These are phyloP conservation scores for Arthrobotrys conoides DNA, from an alignment of 2,329 filamentous ascomycete species.

Conservation along the genomic window DNA sequence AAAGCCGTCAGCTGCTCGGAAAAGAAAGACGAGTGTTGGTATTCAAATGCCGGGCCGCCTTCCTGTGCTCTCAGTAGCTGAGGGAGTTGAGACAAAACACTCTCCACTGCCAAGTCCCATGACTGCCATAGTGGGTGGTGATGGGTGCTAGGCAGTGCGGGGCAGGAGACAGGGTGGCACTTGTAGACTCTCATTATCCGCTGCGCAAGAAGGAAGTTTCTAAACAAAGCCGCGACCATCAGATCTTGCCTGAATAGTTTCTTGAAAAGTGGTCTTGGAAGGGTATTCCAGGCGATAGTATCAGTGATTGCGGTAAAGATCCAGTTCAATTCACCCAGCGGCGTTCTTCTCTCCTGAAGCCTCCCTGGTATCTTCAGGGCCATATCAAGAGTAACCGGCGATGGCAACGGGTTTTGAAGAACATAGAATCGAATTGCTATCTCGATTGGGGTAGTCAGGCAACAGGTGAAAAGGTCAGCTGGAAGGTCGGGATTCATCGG, in stretches of 20 bases:
- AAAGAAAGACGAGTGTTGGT: slow-evolving; percentile 95
- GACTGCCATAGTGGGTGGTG: slow-evolving; percentile 96
- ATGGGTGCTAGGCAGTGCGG: slow-evolving; percentile 92
- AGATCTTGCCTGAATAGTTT: slow-evolving; percentile 97
- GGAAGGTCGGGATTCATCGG: slow-evolving; percentile 94
- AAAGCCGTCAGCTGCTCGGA: slow-evolving; percentile 97
- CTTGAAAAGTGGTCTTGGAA: slow-evolving; percentile 91
- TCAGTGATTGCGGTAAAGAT: slow-evolving; percentile 99
- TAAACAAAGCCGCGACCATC: slow-evolving; percentile 98
- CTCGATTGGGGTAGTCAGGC: slow-evolving; percentile 95
- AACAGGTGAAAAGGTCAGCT: slow-evolving; percentile 95
- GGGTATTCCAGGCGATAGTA: slow-evolving; percentile 97
- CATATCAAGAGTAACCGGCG: slow-evolving; percentile 80
- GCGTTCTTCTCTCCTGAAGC: slow-evolving; percentile 91
- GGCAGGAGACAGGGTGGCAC: slow-evolving; percentile 93
- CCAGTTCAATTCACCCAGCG: slow-evolving; percentile 97
- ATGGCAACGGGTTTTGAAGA: slow-evolving; percentile 84
- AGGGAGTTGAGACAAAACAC: slow-evolving; percentile 90
- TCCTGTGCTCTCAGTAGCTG: slow-evolving; percentile 83
- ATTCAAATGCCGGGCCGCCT: slow-evolving; percentile 83
- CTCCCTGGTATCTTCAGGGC: slow-evolving; percentile 91
- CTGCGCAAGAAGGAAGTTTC: slow-evolving; percentile 94
- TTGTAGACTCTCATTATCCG: slow-evolving; percentile 96
- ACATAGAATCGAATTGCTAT: slow-evolving; percentile 98
- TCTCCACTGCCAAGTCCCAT: slow-evolving; percentile 97